A percentile compares a stretch with the other conserved stretches of the same genome.
These are phyloP conservation scores for Aotearoamyces nothofagi DNA, from an alignment of 2,329 filamentous ascomycete species.

Conservation along the genomic window DNA sequence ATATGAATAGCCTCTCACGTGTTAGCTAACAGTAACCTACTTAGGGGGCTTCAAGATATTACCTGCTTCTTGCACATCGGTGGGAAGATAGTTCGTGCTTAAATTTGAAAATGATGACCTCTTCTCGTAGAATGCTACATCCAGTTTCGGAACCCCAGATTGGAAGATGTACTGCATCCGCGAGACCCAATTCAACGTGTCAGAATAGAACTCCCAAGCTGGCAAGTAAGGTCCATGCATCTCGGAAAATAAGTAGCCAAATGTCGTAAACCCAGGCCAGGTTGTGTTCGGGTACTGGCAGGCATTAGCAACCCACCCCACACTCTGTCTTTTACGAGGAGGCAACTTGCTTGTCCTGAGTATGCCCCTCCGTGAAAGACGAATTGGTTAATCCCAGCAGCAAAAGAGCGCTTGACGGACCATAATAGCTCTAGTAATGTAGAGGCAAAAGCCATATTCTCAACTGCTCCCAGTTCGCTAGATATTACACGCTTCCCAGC, in stretches of 20 bases:
- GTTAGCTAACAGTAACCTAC: not conserved
- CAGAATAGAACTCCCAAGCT: constrained; percentile 22
- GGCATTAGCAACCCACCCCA: not conserved
- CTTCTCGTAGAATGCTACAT: constrained; percentile 26
- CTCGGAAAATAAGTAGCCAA: constrained; percentile 26
- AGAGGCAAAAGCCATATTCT: constrained; percentile 11
- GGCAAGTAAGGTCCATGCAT: constrained; percentile 25
- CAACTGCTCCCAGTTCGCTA: constrained; percentile 21
- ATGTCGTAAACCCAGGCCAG: constrained; percentile 31
- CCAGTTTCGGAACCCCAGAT: constrained; percentile 23
- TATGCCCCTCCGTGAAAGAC: constrained; percentile 28
- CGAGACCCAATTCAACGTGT: constrained; percentile 22
- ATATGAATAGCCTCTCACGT: constrained; percentile 10
- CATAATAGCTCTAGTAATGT: constrained; percentile 17
- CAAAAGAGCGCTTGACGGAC: constrained; percentile 22
- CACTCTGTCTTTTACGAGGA: constrained; percentile 18
- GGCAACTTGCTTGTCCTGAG: too few species aligned
- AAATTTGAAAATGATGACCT: constrained; percentile 2
- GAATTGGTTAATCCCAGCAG: constrained; percentile 25
- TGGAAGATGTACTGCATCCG: constrained; percentile 24
- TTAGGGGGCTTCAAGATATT: not conserved
- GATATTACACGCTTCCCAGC: constrained; percentile 24
- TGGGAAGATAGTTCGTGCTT: constrained; percentile 1
- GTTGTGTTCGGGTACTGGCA: constrained; percentile 26
- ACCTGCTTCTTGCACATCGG: constrained; percentile 5